Evolutionary conservation across 805 yeast species (phyloP).

Genomic region (Myxozyma udenii): DNA sequence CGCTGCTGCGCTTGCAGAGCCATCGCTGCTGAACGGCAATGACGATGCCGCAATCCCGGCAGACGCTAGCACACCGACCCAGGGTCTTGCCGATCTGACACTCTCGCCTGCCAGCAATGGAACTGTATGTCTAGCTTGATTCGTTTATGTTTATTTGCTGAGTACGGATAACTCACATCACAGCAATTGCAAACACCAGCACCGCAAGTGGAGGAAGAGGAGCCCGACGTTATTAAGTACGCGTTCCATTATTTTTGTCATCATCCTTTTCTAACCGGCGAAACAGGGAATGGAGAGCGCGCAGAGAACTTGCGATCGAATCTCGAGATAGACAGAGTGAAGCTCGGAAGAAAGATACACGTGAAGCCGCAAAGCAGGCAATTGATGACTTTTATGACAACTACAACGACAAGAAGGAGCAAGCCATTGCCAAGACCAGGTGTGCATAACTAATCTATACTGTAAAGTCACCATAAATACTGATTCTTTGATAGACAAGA

Average conservation of each 20-base stretch:
- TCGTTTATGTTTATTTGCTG: neutral
- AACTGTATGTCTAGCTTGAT: neutral
- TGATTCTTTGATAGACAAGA: slow-evolving; percentile 45
- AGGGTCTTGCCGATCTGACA: neutral
- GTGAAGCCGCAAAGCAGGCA: slow-evolving; percentile 72
- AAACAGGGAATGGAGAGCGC: slow-evolving; percentile 68
- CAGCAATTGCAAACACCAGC: too few species aligned
- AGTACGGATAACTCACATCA: too few species aligned
- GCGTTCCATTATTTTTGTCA: neutral
- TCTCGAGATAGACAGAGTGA: slow-evolving; percentile 72
- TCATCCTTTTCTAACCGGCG: neutral
- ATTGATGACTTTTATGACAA: slow-evolving; percentile 90
- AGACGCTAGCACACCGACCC: neutral
- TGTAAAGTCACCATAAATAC: neutral
- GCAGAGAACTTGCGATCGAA: slow-evolving; percentile 71
- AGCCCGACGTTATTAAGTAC: slow-evolving; percentile 26
- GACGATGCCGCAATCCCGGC: neutral
- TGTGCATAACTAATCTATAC: neutral
- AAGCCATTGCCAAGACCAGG: slow-evolving; percentile 58
- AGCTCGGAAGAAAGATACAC: slow-evolving; percentile 61
- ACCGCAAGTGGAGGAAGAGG: slow-evolving; percentile 22
- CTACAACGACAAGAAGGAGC: slow-evolving; percentile 79
- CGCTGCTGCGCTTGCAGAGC: slow-evolving; percentile 36
- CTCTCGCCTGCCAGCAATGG: neutral
- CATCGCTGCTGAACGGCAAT: slow-evolving; percentile 26